Percentiles rank a stretch among this genome's conserved stretches.
These are phyloP conservation scores for Lepiota brunneoincarnata DNA, from an alignment of 768 basidiomycete genomes.

Conservation along the genomic window DNA sequence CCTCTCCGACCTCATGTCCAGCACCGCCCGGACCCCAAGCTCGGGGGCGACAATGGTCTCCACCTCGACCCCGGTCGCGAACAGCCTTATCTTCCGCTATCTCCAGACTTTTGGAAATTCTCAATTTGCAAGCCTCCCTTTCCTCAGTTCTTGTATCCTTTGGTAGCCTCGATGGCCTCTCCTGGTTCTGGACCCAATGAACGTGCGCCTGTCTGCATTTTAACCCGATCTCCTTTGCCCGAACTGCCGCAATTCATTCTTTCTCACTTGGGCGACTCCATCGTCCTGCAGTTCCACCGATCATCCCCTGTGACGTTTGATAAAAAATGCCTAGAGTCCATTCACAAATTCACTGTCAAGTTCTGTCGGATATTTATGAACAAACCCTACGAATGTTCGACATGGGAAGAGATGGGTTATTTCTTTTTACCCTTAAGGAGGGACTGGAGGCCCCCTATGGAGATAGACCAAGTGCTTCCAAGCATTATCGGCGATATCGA, in stretches of 20 bases:
- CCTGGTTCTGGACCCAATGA: neutral
- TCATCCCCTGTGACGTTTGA: constrained; percentile 50
- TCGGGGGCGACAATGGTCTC: neutral
- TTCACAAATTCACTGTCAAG: constrained; percentile 64
- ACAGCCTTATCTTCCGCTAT: constrained; percentile 25
- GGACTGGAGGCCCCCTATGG: constrained; percentile 31
- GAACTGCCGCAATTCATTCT: constrained; percentile 51
- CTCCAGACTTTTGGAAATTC: constrained; percentile 8
- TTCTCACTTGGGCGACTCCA: constrained; percentile 50
- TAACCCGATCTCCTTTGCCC: constrained; percentile 70
- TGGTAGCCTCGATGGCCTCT: neutral
- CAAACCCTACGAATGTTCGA: constrained; percentile 57
- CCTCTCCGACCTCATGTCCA: constrained; percentile 4
- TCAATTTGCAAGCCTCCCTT: neutral
- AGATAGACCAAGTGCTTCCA: constrained; percentile 19
- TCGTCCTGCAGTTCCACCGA: constrained; percentile 40
- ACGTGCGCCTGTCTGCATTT: constrained; percentile 51
- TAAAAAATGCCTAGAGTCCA: constrained; percentile 38
- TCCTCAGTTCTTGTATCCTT: constrained; percentile 7
- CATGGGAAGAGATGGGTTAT: constrained; percentile 53
- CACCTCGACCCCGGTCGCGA: constrained; percentile 50
- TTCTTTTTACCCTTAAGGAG: constrained; percentile 61
- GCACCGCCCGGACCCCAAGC: neutral
- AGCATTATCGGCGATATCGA: constrained; percentile 46
- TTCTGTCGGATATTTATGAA: constrained; percentile 62